Base-by-base conservation (phyloP, 768 basidiomycete species). In the Podaxis sp. region DNA sequence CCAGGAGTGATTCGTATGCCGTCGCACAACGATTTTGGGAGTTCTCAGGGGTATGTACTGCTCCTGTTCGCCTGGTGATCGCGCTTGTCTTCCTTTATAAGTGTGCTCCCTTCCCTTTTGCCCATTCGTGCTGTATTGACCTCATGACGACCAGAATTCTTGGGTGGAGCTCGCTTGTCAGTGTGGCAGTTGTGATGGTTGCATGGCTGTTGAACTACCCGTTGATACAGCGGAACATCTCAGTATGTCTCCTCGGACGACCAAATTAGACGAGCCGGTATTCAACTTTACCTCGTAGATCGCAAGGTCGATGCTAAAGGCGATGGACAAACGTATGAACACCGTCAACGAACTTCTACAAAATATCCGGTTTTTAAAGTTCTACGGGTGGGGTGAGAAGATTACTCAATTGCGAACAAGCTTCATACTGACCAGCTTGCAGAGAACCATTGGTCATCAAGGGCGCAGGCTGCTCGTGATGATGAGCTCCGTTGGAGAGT, bases 141-240 rank as follows among this genome's bases (percentile, higher is more conserved):
- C 37, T 55, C 38, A 59, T 66, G 23, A 63, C 27, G 16, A 10
- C 57, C 28, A 91, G 89, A 37, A 74, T 92, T 38, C 77, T 93
- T 27, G 91, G 91, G 4, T 91, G 89, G 87, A 87, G 87, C 57
- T 85, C 89, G 0, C 78, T 91, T 36, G 82, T 87, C 25, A 90
- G 89, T 5, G 86, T 90, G 10, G 77, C 77, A 6, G 84, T 91
- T 11, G 79, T 91, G 32, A 66, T 87, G 6, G 62, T 88, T 10
- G 84, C 84, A 1, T 86, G 84, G 58, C 72, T 80, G 6, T 66
- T 91, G 61, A 90, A 89, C 69, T 87, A 85, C 59, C 86, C 88
- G 10, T 70, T 92, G 52, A 85, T 84, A 2, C 85, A 82, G 65
- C 85, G 85, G 62, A 85, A 86, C 65, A 76, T 92, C 61, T 78